Conservation (phyloP, 805 yeast genomes). For the Pichia exigua region DNA sequence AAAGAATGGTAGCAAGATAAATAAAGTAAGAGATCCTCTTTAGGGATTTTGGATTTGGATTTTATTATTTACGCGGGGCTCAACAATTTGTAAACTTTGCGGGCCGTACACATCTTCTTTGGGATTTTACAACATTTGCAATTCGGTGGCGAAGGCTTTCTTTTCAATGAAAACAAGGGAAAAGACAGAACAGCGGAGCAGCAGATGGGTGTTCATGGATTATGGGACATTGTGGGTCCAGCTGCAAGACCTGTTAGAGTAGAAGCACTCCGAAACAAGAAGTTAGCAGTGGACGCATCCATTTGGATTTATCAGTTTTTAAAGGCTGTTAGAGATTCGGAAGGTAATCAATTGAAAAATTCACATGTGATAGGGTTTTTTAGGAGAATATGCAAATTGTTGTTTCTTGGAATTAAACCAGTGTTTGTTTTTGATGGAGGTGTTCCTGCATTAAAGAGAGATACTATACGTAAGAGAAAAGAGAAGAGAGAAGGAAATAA, state of each 20-base stretch:
- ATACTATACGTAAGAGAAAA: conserved; percentile 66
- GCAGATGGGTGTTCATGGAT: conserved; percentile 90
- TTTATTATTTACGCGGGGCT: neutral
- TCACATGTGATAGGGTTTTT: conserved; percentile 96
- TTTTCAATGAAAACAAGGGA: no score
- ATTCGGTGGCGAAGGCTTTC: neutral
- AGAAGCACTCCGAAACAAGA: conserved; percentile 71
- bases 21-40: neutral
- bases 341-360: conserved; percentile 67
- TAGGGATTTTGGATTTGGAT: neutral
- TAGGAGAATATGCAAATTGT: conserved; percentile 81
- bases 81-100: neutral
- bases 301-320: conserved; percentile 97
- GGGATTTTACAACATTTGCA: no score
- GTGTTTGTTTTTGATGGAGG: conserved; percentile 95
- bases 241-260: conserved; percentile 84
- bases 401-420: conserved; percentile 81
- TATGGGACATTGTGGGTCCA: conserved; percentile 90
- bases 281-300: conserved; percentile 93
- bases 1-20: neutral
- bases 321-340: conserved; percentile 84
- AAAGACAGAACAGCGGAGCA: neutral
- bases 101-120: neutral
- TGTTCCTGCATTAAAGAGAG: conserved; percentile 74
- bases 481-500: conserved; percentile 68